Evolutionary conservation across 305 asterid genomes (phyloP).

Genomic region (Fraxinus sp.): DNA sequence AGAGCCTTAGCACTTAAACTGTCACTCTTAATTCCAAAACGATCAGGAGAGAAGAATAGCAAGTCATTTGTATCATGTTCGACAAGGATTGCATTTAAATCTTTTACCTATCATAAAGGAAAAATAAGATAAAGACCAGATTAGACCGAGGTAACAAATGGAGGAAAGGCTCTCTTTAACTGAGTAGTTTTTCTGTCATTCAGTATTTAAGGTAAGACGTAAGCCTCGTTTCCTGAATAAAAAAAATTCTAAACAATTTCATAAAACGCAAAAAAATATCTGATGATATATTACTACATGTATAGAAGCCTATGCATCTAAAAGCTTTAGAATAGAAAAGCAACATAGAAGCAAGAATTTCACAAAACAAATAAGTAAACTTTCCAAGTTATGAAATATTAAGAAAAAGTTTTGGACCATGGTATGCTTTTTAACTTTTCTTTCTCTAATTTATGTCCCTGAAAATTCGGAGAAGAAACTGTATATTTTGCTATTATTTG

Average conservation of each 20-base stretch:
- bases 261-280: neutral
- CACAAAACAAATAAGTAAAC: neutral
- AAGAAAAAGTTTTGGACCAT: neutral
- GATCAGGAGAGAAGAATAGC: constrained; percentile 71
- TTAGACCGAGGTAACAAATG: neutral
- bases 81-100: constrained; percentile 51
- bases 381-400: neutral
- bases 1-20: constrained; percentile 43
- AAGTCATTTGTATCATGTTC: constrained; percentile 58
- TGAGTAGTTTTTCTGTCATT: constrained; percentile 1
- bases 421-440: constrained; percentile 10
- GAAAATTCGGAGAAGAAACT: neutral
- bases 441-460: neutral
- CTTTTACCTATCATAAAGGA: constrained; percentile 47
- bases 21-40: constrained; percentile 44
- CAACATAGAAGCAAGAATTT: neutral
- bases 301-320: neutral
- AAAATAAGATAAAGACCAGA: constrained; percentile 15
- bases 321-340: neutral
- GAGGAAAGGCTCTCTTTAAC: neutral
- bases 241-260: neutral
- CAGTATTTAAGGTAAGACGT: neutral
- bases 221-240: neutral
- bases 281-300: neutral
- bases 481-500: neutral